phyloP scores from a whole-genome alignment of 352 stramenopile species.

The Saprolegnia parasitica region DNA sequence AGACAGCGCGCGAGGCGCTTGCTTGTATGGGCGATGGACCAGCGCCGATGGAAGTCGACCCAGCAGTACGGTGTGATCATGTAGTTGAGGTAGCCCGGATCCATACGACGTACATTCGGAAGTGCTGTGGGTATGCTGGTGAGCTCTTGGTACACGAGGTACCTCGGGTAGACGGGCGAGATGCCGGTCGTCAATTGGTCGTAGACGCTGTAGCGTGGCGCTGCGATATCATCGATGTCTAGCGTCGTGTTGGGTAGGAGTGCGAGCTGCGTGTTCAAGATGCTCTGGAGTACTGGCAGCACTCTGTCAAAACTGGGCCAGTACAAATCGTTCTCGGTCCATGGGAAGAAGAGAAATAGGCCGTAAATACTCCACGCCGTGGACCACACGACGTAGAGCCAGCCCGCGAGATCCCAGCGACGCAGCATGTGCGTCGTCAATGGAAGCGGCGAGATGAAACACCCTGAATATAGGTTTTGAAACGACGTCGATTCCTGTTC shows the following conservation, averaged over 20 bases:
- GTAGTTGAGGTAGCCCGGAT: background rate
- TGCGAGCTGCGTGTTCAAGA: background rate
- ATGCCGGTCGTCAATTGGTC: background rate
- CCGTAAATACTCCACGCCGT: background rate
- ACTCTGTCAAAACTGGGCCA: background rate
- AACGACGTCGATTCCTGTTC: too few relatives aligned
- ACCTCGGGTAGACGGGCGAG: background rate
- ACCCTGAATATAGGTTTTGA: too few relatives aligned
- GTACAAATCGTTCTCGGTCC: background rate
- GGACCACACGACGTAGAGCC: background rate
- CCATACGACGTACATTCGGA: background rate
- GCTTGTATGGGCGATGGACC: constrained; percentile 6
- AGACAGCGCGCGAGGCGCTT: constrained; percentile 14
- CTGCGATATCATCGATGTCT: too few relatives aligned
- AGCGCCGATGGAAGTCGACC: constrained; percentile 5
- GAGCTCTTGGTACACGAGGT: constrained; percentile 7
- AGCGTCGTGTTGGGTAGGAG: background rate
- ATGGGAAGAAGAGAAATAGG: constrained; percentile 4
- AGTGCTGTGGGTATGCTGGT: background rate
- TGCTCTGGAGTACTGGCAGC: background rate
- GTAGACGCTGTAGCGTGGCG: too few relatives aligned
- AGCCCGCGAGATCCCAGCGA: background rate
- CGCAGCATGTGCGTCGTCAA: background rate
- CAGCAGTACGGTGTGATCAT: constrained; percentile 24
- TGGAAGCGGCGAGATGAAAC: background rate